Base-by-base conservation (phyloP, 2,329 filamentous ascomycete species). In the Ophiostoma ips region DNA sequence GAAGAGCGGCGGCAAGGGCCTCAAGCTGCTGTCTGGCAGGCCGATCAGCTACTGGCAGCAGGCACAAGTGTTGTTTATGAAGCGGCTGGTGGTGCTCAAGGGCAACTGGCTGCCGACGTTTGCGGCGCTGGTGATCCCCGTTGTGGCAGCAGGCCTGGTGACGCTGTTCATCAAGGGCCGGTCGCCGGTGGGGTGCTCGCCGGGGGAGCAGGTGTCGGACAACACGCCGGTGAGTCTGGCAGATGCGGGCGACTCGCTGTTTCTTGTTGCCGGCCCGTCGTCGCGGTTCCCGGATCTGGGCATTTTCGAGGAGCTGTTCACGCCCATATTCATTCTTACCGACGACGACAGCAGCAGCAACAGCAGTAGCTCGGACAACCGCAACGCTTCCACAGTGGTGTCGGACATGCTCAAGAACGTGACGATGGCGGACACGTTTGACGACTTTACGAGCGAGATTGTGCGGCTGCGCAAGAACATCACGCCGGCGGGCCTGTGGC, bases 401-500 rank as follows among this genome's bases (percentile, higher is more conserved):
- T 21, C 46, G 1, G 16, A 24, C 6, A 24, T 57, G 8, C 21
- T 57, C 11, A 30, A 51, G 11, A 64, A 64, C 45, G 52, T 79
- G 1, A 68, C 77, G 15, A 52, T 73, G 0, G 80, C 87, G 9
- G 69, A 85, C 52, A 80, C 75, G 0, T 70, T 87, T 7, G 66
- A 73, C 28, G 76, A 83, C 0, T 94, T 94, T 64, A 79, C 82
- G 51, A 61, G 71, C 21, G 83, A 76, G 55, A 75, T 95, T 46
- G 58, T 68, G 4, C 65, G 70, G 7, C 73, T 81, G 33, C 87
- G 81, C 61, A 72, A 68, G 47, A 82, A 81, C 48, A 73, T 90
- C 37, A 83, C 77, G 0, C 87, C 85, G 0, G 86, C 83, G n/a
- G 88, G 83, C 0, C 76, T 92, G 61, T 95, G 85, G 71, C 68